Percentiles rank a stretch among this genome's conserved stretches.
phyloP scores from a whole-genome alignment of 768 basidiomycete genomes.

The Trametes elegans region DNA sequence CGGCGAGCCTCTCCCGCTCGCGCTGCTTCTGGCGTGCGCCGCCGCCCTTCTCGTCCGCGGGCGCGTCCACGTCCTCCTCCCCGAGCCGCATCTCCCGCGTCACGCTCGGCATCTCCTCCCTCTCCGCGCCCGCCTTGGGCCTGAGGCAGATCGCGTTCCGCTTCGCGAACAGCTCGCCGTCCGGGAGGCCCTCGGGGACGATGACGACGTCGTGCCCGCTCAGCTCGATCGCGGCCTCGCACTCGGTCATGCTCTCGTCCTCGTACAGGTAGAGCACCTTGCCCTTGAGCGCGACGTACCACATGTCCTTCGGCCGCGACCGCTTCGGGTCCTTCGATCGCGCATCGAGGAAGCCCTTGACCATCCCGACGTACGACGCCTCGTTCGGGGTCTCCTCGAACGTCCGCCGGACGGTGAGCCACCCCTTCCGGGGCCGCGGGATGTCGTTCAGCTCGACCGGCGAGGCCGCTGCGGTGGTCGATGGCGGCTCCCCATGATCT shows the following conservation, averaged over 20 bases:
- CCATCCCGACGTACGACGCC: slow-evolving; percentile 73
- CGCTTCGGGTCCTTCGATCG: slow-evolving; percentile 83
- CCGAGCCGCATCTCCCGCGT: slow-evolving; percentile 52
- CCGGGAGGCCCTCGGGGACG: slow-evolving; percentile 69
- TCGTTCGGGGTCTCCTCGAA: slow-evolving; percentile 67
- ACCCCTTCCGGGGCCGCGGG: slow-evolving; percentile 70
- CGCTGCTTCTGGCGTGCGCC: slow-evolving; percentile 43
- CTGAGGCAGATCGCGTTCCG: slow-evolving; percentile 83
- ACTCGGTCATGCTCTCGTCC: slow-evolving; percentile 87
- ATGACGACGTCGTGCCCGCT: slow-evolving; percentile 74
- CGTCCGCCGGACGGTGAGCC: slow-evolving; percentile 80
- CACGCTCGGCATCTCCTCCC: slow-evolving; percentile 44
- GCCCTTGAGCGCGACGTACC: slow-evolving; percentile 91
- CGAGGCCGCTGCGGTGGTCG: slow-evolving; percentile 28
- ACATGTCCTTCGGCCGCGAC: slow-evolving; percentile 86
- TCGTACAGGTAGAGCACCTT: slow-evolving; percentile 91
- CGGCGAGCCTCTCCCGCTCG: slow-evolving; percentile 35
- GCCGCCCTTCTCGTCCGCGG: slow-evolving; percentile 41
- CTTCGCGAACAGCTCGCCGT: slow-evolving; percentile 90
- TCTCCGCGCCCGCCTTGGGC: slow-evolving; percentile 41
- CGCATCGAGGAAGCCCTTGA: slow-evolving; percentile 77
- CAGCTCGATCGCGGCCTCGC: slow-evolving; percentile 87
- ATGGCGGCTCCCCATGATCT: slow-evolving; percentile 31
- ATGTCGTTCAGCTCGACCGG: slow-evolving; percentile 46
- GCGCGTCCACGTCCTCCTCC: slow-evolving; percentile 28